These are phyloP conservation scores for Cydonia oblonga DNA, from an alignment of 331 rosid genomes.

Conservation along the genomic window DNA sequence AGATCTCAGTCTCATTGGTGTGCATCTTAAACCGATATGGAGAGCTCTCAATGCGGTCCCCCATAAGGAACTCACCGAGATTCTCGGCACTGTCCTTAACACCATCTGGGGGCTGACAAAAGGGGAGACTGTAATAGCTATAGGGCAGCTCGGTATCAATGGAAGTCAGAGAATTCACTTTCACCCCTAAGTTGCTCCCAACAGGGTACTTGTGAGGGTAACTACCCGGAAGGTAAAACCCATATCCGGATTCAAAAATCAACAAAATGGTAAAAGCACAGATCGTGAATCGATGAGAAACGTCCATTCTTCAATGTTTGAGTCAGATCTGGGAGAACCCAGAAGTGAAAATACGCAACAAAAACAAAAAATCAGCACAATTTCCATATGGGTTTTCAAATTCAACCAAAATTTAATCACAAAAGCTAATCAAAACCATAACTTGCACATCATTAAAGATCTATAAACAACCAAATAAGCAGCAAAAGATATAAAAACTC, in stretches of 20 bases:
- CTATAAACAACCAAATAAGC: background rate
- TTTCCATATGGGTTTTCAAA: slow-evolving; percentile 4
- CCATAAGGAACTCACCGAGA: slow-evolving; percentile 96
- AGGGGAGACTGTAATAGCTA: slow-evolving; percentile 83
- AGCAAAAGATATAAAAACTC: background rate
- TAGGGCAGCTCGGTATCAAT: slow-evolving; percentile 88
- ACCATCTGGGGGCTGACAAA: slow-evolving; percentile 65
- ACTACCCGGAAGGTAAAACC: slow-evolving; percentile 83
- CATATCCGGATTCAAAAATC: slow-evolving; percentile 43
- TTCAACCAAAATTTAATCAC: background rate
- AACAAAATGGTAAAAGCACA: slow-evolving; percentile 41
- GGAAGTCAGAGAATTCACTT: slow-evolving; percentile 85
- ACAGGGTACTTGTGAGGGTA: slow-evolving; percentile 62
- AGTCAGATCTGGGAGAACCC: slow-evolving; percentile 40
- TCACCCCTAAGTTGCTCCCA: slow-evolving; percentile 57
- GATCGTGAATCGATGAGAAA: slow-evolving; percentile 29
- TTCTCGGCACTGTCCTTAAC: slow-evolving; percentile 91
- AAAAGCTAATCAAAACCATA: background rate
- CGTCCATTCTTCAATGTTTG: slow-evolving; percentile 51
- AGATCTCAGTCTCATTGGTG: slow-evolving; percentile 59
- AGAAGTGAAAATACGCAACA: slow-evolving; percentile 14
- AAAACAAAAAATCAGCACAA: background rate
- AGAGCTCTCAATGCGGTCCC: slow-evolving; percentile 92
- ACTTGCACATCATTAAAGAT: background rate
- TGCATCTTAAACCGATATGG: slow-evolving; percentile 70